Conservation (phyloP, 208 protist genomes). For the Crithidia expoeki region DNA sequence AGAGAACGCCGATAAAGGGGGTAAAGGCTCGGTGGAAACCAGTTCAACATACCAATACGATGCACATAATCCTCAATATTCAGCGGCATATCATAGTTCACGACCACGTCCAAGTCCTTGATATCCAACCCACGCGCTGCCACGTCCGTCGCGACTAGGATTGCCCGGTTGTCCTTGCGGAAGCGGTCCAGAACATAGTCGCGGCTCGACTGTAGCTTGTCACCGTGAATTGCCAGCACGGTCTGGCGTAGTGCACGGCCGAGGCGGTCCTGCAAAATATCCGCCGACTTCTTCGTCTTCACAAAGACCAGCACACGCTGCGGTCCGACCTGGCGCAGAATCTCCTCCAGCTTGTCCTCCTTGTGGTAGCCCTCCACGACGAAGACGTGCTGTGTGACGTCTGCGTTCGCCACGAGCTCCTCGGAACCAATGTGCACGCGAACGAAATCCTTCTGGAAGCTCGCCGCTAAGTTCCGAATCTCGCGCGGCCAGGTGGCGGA, state of each 20-base stretch:
- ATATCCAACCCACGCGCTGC: slow-evolving; percentile 97
- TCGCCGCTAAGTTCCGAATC: slow-evolving; percentile 83
- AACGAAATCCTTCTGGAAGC: slow-evolving; percentile 91
- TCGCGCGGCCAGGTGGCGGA: slow-evolving; percentile 95
- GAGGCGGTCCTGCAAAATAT: slow-evolving; percentile 75
- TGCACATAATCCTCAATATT: slow-evolving; percentile 99
- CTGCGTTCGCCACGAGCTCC: slow-evolving; percentile 85
- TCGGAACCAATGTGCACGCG: slow-evolving; percentile 92
- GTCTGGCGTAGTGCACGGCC: slow-evolving; percentile 59
- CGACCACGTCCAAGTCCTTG: slow-evolving; percentile 97
- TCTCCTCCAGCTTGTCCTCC: slow-evolving; percentile 75
- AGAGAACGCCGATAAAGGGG: neutral
- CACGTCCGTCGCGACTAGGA: slow-evolving; percentile 94
- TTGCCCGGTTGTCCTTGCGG: slow-evolving; percentile 50
- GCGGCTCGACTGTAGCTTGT: slow-evolving; percentile 91
- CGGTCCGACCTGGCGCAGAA: slow-evolving; percentile 59
- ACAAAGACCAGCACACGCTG: slow-evolving; percentile 91
- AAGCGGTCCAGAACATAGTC: slow-evolving; percentile 93
- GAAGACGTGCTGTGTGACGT: slow-evolving; percentile 83
- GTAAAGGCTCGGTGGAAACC: slow-evolving; percentile 34
- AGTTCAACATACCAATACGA: slow-evolving; percentile 94
- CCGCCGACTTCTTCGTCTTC: slow-evolving; percentile 86
- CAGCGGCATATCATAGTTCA: slow-evolving; percentile 99
- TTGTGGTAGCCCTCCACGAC: slow-evolving; percentile 79
- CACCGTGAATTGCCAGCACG: slow-evolving; percentile 89